A percentile compares a stretch with the other conserved stretches of the same genome.
Conservation (phyloP, 192 early-diverging fungal genomes). For the Gigaspora rosea region DNA sequence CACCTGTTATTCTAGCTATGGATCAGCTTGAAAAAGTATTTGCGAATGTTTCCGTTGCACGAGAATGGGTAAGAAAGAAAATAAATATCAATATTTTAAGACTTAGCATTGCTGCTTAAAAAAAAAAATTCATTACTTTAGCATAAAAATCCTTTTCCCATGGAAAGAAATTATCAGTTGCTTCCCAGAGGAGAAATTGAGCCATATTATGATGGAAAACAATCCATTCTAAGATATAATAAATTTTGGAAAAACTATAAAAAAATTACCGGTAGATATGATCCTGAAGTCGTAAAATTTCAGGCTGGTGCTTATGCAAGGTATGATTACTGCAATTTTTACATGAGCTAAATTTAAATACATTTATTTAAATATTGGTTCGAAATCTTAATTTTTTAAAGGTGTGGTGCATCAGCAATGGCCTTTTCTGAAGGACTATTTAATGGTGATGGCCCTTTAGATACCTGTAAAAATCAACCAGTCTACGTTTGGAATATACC, state of each 20-base stretch:
- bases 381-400: not conserved
- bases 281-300: no score
- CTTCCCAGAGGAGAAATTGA: no score
- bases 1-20: not conserved
- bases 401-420: not conserved
- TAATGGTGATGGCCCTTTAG: not conserved
- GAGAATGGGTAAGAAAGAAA: conserved; percentile 1
- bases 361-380: not conserved
- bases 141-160: conserved; percentile 7
- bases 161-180: not conserved
- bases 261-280: no score
- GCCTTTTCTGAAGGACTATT: not conserved
- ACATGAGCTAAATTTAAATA: no score
- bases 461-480: not conserved
- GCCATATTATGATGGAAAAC: no score
- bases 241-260: no score
- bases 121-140: not conserved
- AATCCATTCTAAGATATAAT: no score
- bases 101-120: no score
- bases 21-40: not conserved
- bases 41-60: not conserved
- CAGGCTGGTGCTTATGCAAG: not conserved
- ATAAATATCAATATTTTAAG: not conserved
- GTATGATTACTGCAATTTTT: not conserved
- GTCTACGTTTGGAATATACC: not conserved